phyloP scores from a whole-genome alignment of 352 stramenopile genomes.

The Phytophthora melonis region DNA sequence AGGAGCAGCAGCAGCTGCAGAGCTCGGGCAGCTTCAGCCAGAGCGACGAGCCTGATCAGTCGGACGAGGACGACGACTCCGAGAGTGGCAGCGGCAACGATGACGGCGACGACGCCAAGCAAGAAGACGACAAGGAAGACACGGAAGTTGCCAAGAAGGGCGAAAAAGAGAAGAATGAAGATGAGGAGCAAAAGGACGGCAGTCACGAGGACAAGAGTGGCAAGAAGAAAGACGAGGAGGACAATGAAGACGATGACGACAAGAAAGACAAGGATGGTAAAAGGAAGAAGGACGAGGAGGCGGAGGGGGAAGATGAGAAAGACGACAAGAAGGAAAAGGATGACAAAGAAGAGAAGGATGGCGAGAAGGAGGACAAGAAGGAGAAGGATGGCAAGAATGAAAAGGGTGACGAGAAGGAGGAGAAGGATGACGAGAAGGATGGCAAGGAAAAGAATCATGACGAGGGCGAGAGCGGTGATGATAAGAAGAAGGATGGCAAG shows the following conservation, averaged over 20 bases:
- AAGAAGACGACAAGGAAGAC: constrained; percentile 2
- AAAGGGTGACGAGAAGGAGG: neutral
- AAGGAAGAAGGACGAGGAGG: constrained; percentile 3
- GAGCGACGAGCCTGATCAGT: neutral
- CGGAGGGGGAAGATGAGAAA: constrained; percentile 1
- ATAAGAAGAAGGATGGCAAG: neutral
- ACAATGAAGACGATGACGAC: constrained; percentile 3
- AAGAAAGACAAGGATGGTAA: constrained; percentile 1
- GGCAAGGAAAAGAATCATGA: neutral
- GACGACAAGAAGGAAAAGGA: constrained; percentile 18
- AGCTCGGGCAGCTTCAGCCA: constrained; percentile 1
- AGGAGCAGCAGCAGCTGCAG: constrained; percentile 20
- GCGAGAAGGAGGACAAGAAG: neutral
- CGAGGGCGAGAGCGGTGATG: neutral
- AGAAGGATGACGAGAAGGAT: constrained; percentile 4
- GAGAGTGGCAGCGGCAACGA: neutral
- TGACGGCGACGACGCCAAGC: constrained; percentile 1
- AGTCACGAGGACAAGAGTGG: neutral
- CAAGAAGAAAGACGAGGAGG: constrained; percentile 13
- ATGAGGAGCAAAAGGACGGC: constrained; percentile 5
- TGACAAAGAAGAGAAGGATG: constrained; percentile 13
- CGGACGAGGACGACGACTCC: neutral
- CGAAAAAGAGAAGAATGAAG: constrained; percentile 1
- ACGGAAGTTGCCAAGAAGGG: constrained; percentile 3
- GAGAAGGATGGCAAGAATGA: neutral